Evolutionary conservation across 129 eudicot genomes (phyloP).

Genomic region (Solidago caesia): DNA sequence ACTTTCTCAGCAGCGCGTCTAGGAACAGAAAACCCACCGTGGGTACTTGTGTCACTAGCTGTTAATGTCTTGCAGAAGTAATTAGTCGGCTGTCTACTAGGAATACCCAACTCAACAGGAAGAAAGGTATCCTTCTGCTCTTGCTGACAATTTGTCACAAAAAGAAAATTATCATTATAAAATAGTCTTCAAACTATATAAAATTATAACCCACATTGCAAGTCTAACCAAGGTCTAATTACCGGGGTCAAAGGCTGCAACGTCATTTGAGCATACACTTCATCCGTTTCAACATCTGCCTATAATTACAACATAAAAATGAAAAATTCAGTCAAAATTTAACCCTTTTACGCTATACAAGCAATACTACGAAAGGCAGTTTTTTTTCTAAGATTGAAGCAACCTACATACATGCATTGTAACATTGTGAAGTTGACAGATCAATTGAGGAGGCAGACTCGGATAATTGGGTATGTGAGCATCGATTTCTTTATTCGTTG

Average conservation of each 20-base stretch:
- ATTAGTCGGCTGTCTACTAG: slow-evolving; percentile 90
- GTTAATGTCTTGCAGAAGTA: slow-evolving; percentile 96
- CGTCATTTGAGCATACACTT: slow-evolving; percentile 99
- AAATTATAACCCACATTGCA: slow-evolving; percentile 4
- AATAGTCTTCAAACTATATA: not conserved
- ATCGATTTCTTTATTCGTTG: slow-evolving; percentile 38
- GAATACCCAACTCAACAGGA: slow-evolving; percentile 88
- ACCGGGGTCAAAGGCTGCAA: slow-evolving; percentile 96
- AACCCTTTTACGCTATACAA: not conserved
- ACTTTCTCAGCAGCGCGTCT: slow-evolving; percentile 99
- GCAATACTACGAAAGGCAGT: not conserved
- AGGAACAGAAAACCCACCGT: slow-evolving; percentile 98
- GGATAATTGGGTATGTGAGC: slow-evolving; percentile 40
- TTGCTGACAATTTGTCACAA: slow-evolving; percentile 48
- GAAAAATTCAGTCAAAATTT: slow-evolving; percentile 4
- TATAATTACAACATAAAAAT: slow-evolving; percentile 30
- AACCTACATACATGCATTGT: slow-evolving; percentile 43
- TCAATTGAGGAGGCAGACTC: slow-evolving; percentile 36
- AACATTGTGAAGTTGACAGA: slow-evolving; percentile 49
- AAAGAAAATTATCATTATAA: slow-evolving; percentile 1
- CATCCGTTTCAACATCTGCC: slow-evolving; percentile 99
- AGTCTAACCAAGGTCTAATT: slow-evolving; percentile 6
- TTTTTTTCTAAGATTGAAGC: not conserved
- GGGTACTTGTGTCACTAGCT: slow-evolving; percentile 98
- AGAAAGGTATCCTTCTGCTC: slow-evolving; percentile 96